Conservation (phyloP, 2,329 filamentous ascomycete species). For the Plectosphaerella plurivora region DNA sequence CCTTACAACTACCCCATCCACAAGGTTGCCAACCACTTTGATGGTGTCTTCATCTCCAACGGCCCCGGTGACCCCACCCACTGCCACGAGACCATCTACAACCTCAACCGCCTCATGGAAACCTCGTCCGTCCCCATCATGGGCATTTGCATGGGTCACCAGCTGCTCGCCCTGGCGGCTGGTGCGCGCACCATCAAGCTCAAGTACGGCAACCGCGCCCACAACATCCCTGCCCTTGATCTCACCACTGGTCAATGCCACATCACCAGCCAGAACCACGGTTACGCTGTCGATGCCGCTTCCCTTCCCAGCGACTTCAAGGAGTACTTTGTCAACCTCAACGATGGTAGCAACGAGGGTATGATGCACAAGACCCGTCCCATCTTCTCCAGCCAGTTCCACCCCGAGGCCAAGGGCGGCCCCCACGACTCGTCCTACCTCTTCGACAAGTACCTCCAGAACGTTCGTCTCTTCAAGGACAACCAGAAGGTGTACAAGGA, state of each 20-base stretch:
- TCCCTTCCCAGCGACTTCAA: constrained; percentile 85
- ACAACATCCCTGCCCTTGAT: constrained; percentile 69
- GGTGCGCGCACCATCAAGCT: constrained; percentile 93
- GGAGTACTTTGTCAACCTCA: constrained; percentile 98
- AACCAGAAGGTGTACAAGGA: constrained; percentile 75
- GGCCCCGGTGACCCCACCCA: constrained; percentile 97
- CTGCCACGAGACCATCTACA: constrained; percentile 90
- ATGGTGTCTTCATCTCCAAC: constrained; percentile 98
- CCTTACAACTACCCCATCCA: constrained; percentile 97
- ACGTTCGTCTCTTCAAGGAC: constrained; percentile 84
- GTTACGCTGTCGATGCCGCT: constrained; percentile 85
- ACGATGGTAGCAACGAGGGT: constrained; percentile 95
- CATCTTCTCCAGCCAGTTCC: constrained; percentile 98
- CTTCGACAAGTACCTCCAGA: constrained; percentile 94
- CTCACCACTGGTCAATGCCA: constrained; percentile 95
- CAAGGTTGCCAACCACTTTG: constrained; percentile 96
- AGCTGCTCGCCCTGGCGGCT: constrained; percentile 84
- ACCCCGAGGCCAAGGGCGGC: constrained; percentile 95
- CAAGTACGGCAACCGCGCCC: constrained; percentile 98
- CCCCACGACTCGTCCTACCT: constrained; percentile 94
- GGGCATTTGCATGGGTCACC: constrained; percentile 97
- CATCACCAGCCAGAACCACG: constrained; percentile 98
- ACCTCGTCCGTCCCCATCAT: constrained; percentile 88
- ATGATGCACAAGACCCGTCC: constrained; percentile 95
- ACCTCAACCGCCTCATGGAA: constrained; percentile 86